These are phyloP conservation scores for Eleusine coracana DNA, from an alignment of 176 grass and related monocot genomes.

Conservation along the genomic window DNA sequence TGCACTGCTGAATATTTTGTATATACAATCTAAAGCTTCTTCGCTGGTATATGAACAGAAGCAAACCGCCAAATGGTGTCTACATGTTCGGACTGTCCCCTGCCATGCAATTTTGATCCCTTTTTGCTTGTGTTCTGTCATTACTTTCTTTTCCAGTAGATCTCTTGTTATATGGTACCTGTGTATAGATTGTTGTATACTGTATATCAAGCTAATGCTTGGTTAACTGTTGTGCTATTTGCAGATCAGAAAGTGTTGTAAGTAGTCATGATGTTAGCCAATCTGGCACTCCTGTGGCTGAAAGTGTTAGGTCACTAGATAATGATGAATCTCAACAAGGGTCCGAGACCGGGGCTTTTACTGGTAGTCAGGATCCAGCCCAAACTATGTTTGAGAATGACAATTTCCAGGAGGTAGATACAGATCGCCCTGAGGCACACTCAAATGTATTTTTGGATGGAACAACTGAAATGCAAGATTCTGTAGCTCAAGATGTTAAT, in stretches of 20 bases:
- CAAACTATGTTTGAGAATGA: slow-evolving; percentile 37
- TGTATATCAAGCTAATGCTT: slow-evolving; percentile 21
- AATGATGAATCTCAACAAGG: slow-evolving; percentile 54
- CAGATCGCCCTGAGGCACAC: slow-evolving; percentile 26
- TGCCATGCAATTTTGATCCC: slow-evolving; percentile 16
- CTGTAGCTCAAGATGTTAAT: slow-evolving; percentile 43
- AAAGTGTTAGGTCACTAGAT: slow-evolving; percentile 43
- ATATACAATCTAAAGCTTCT: not conserved
- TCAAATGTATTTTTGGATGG: slow-evolving; percentile 27
- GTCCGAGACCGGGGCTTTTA: not conserved
- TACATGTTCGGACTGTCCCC: no score
- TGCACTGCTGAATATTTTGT: not conserved
- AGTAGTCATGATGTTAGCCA: slow-evolving; percentile 55
- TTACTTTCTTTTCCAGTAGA: not conserved
- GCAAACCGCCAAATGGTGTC: not conserved
- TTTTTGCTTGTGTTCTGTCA: not conserved
- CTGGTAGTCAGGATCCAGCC: slow-evolving; percentile 41
- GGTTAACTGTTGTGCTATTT: slow-evolving; percentile 41
- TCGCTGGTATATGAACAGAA: not conserved
- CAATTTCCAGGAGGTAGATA: slow-evolving; percentile 39
- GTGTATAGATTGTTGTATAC: not conserved
- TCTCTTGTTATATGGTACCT: slow-evolving; percentile 25
- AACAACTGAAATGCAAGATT: slow-evolving; percentile 44
- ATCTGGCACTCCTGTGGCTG: slow-evolving; percentile 48
- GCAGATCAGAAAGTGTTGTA: slow-evolving; percentile 70